Evolutionary conservation across 148 eudicot genomes (phyloP).

Genomic region (Rhododendron ovatum): DNA sequence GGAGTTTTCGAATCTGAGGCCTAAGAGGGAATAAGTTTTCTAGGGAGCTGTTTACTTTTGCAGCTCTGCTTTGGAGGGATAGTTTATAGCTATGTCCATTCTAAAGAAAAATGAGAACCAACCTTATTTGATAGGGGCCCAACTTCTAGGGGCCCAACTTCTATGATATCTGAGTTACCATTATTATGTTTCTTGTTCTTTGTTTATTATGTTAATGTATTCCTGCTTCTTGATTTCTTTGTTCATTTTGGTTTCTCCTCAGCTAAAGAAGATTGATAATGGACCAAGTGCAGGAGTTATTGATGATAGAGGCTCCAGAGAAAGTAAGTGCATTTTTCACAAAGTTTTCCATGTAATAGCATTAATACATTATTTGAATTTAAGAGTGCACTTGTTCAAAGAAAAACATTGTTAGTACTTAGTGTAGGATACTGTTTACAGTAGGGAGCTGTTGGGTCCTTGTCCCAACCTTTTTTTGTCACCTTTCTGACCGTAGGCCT

Average conservation of each 20-base stretch:
- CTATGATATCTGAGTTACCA: not conserved
- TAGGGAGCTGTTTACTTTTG: not conserved
- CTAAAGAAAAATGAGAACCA: not conserved
- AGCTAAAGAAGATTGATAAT: constrained; percentile 64
- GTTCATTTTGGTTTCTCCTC: constrained; percentile 19
- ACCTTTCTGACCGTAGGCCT: not conserved
- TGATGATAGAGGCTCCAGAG: constrained; percentile 61
- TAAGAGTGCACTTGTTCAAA: not conserved
- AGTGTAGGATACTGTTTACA: not conserved
- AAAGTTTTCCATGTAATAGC: not conserved
- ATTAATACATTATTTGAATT: not conserved
- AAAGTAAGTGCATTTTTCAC: constrained; percentile 48
- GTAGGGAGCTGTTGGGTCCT: not conserved
- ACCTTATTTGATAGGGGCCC: not conserved
- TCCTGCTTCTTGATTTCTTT: not conserved
- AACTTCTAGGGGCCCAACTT: not conserved
- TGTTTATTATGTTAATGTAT: not conserved
- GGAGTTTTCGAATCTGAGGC: not conserved
- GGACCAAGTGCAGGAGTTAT: constrained; percentile 46
- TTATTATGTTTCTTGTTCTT: not conserved
- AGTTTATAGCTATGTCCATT: not conserved
- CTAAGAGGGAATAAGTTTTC: not conserved
- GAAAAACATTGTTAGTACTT: not conserved
- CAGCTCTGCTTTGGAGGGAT: not conserved
- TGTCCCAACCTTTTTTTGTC: not conserved